These are phyloP conservation scores for Suhomyces anneliseae DNA, from an alignment of 1,139 yeast genomes.

Conservation along the genomic window DNA sequence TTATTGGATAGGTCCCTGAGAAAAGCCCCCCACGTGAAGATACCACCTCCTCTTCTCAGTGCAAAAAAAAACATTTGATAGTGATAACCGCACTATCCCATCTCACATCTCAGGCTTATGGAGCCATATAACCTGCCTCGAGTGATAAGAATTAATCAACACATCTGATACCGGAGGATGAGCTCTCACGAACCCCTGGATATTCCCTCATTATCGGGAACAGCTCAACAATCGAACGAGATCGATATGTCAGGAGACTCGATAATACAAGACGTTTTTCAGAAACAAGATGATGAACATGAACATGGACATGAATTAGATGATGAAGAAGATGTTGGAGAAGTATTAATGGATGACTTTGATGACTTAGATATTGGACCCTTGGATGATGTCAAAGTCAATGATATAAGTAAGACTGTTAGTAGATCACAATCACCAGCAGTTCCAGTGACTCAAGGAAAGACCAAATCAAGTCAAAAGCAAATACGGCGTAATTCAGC, in stretches of 20 bases:
- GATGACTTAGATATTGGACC: constrained; percentile 15
- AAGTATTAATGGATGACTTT: constrained; percentile 6
- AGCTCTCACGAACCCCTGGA: constrained; percentile 6
- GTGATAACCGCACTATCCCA: neutral
- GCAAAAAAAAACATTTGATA: neutral
- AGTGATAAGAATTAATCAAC: neutral
- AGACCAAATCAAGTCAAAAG: constrained; percentile 2
- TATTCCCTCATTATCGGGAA: neutral
- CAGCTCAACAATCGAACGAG: neutral
- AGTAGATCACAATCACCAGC: constrained; percentile 21
- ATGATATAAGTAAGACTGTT: constrained; percentile 15
- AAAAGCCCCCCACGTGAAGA: neutral
- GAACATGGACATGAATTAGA: constrained; percentile 1
- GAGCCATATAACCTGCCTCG: neutral
- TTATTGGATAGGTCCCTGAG: no score
- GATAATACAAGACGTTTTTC: constrained; percentile 3
- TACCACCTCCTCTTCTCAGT: neutral
- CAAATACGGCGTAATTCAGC: constrained; percentile 15
- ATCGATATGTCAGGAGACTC: constrained; percentile 5
- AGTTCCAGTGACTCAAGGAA: neutral
- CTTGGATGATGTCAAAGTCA: constrained; percentile 12
- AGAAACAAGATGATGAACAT: neutral
- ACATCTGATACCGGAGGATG: constrained; percentile 4
- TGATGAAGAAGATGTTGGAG: neutral
- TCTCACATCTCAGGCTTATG: neutral